Percentiles rank a stretch among this genome's conserved stretches.
phyloP scores from a whole-genome alignment of 352 stramenopile species.

The Elongisporangium anandrum region DNA sequence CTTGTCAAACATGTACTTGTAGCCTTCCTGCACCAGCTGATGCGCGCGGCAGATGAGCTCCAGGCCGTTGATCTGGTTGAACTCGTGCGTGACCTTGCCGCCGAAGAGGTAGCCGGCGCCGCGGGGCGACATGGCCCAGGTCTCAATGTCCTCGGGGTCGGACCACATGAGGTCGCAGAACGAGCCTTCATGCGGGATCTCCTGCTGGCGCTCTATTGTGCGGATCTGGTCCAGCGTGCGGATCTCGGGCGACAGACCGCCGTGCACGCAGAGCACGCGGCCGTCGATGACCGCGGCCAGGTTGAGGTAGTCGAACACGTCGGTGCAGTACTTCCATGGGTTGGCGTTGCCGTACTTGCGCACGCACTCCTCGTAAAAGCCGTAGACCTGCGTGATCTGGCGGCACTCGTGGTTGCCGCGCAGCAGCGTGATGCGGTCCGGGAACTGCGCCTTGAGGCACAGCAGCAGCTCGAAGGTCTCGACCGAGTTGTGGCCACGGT shows the following conservation, averaged over 20 bases:
- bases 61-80: conserved; percentile 90
- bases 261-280: conserved; percentile 91
- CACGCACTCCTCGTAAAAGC: conserved; percentile 97
- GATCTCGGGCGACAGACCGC: conserved; percentile 93
- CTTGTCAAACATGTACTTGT: conserved; percentile 91
- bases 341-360: conserved; percentile 96
- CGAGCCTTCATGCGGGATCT: conserved; percentile 94
- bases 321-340: conserved; percentile 95
- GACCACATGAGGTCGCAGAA: conserved; percentile 99
- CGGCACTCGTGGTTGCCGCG: conserved; percentile 89
- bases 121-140: conserved; percentile 87
- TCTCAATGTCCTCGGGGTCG: conserved; percentile 94
- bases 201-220: conserved; percentile 95
- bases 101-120: conserved; percentile 88
- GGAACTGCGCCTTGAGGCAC: conserved; percentile 84
- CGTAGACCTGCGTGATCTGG: conserved; percentile 97
- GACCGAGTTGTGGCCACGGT: conserved; percentile 88
- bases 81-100: conserved; percentile 83
- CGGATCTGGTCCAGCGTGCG: conserved; percentile 94
- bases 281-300: conserved; percentile 93
- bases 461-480: conserved; percentile 88
- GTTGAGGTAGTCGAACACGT: conserved; percentile 97
- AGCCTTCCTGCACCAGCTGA: conserved; percentile 89
- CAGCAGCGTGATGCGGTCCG: conserved; percentile 86
- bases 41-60: conserved; percentile 88